Evolutionary conservation across 2,329 filamentous ascomycete genomes (phyloP), one percentile per base, ranked within the genome.

Genomic region (Aotearoamyces nothofagi): DNA sequence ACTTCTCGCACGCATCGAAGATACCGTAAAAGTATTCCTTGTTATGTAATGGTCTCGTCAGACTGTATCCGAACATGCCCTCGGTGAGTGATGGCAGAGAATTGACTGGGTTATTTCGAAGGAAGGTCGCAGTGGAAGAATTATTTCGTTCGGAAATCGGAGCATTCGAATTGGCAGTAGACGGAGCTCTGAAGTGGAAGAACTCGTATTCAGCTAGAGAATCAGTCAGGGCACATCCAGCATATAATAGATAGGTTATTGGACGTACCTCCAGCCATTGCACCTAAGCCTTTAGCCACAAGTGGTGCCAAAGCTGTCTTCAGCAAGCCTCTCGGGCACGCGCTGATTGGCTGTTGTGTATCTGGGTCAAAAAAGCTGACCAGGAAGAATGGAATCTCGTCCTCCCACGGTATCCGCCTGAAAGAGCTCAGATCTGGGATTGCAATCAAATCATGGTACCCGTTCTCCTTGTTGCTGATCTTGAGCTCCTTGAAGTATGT

Each of bases 41-140:
- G 53, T 93, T 93, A 47, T 92, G 82, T 2, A 86, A 70, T 0
- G 86, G 80, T 13, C 84, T 66, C 7, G 81, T 92, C 39, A 93
- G 60, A 38, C 81, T 90, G 60, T 94, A 94, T 34, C 84, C 86
- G 45, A 93, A 93, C 86, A 93, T 93, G 46, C 86, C 86, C 48
- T 92, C 81, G 6, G 86, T 92, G 28, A 94, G 58, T 14, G 78
- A 62, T 1, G 82, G 82, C 6, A 93, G 66, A n/a, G 71, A 54
- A 27, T 76, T 60, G 9, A 78, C 71, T 0, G 80, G 67, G 50
- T 92, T 83, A 5, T 76, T 59, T 44, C 69, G 65, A 20, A 92
- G 67, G 51, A 80, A 92, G 5, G 65, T 57, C 14, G 82, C 79
- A 1, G 82, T 79, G 0, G 78, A 74, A 16, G 75, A 71, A 6